phyloP scores from a whole-genome alignment of 257 asterid genomes.

The Gentiana macrophylla region DNA sequence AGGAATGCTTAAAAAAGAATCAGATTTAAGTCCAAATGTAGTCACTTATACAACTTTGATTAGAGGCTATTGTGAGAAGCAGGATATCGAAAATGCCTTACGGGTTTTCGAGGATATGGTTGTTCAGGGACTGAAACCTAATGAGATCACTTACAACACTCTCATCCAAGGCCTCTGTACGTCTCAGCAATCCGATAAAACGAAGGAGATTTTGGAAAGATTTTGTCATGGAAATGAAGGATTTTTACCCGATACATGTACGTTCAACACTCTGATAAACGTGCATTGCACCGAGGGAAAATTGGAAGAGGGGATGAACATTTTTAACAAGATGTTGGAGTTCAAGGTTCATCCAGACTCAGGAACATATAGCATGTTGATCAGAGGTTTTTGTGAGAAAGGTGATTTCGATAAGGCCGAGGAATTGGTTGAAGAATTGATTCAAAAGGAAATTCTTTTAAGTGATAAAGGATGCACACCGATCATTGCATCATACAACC shows the following conservation, averaged over 20 bases:
- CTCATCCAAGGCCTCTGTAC: constrained; percentile 70
- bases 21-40: constrained; percentile 58
- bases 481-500: constrained; percentile 63
- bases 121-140: constrained; percentile 42
- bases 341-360: constrained; percentile 57
- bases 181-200: constrained; percentile 35
- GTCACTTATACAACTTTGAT: constrained; percentile 75
- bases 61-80: constrained; percentile 72
- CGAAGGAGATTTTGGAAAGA: constrained; percentile 42
- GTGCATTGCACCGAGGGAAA: constrained; percentile 45
- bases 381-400: constrained; percentile 42
- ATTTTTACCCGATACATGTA: constrained; percentile 62
- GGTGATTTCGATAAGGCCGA: constrained; percentile 46
- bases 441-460: constrained; percentile 38
- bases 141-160: constrained; percentile 48
- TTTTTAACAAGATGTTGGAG: constrained; percentile 54
- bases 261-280: constrained; percentile 64
- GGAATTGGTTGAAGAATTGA: constrained; percentile 47
- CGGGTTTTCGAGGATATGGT: constrained; percentile 48
- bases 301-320: constrained; percentile 37
- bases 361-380: constrained; percentile 48
- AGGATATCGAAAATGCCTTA: constrained; percentile 41
- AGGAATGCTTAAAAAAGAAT: constrained; percentile 53
- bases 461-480: constrained; percentile 37
- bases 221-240: constrained; percentile 20